phyloP scores from a whole-genome alignment of 257 asterid species.

The Forsythia viridissima region DNA sequence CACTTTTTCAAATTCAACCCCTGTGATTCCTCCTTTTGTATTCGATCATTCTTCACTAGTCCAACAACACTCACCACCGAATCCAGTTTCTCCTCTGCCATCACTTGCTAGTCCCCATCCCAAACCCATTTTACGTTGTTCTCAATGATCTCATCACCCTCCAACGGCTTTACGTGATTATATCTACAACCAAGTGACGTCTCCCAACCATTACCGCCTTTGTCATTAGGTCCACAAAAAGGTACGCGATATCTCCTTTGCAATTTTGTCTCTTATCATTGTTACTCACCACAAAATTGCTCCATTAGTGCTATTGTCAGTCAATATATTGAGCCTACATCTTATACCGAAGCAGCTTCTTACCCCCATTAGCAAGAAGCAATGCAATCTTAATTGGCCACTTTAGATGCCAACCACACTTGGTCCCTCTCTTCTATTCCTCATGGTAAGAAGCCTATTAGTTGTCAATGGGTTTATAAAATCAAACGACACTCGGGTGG shows the following conservation, averaged over 20 bases:
- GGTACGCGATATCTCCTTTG: not conserved
- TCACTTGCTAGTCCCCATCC: no score
- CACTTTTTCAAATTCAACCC: not conserved
- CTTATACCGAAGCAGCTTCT: not conserved
- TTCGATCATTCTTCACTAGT: no score
- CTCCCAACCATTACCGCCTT: not conserved
- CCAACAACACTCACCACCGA: no score
- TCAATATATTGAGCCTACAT: not conserved
- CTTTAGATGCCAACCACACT: not conserved
- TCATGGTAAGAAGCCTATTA: not conserved
- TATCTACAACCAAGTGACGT: not conserved
- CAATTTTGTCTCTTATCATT: not conserved
- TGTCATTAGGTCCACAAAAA: not conserved
- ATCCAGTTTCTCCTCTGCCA: no score
- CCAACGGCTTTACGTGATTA: not conserved
- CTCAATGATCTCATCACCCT: not conserved
- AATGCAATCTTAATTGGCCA: not conserved
- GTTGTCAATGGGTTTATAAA: not conserved
- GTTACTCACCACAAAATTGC: not conserved
- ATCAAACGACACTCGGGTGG: constrained; percentile 3
- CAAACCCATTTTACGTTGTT: not conserved
- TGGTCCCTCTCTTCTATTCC: not conserved
- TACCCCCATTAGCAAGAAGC: not conserved
- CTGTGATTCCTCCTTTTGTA: not conserved
- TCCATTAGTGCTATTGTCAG: not conserved